Evolutionary conservation across 202 grass and related monocot genomes (phyloP).

Genomic region (Zizania palustris): DNA sequence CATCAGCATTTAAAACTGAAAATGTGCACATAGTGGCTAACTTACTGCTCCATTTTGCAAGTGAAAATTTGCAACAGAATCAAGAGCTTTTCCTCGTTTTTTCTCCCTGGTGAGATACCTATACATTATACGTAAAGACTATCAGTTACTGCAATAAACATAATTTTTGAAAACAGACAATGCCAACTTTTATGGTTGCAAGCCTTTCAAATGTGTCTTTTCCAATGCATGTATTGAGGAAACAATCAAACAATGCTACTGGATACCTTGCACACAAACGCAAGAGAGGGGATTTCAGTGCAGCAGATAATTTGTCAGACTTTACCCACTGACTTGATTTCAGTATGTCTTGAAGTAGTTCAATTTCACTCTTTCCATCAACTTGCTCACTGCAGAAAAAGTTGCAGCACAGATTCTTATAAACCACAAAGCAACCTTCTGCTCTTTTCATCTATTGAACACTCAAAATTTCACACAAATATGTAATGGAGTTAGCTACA

Average conservation of each 20-base stretch:
- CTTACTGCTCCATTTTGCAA: conserved; percentile 99
- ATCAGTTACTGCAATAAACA: conserved; percentile 19
- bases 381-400: conserved; percentile 60
- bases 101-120: conserved; percentile 90
- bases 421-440: neutral
- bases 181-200: neutral
- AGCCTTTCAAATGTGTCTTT: neutral
- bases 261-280: conserved; percentile 86
- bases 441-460: neutral
- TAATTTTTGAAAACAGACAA: neutral
- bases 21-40: neutral
- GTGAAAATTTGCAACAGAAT: conserved; percentile 92
- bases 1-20: conserved; percentile 13
- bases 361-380: conserved; percentile 61
- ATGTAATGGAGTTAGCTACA: conserved; percentile 1
- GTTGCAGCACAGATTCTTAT: conserved; percentile 29
- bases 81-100: conserved; percentile 87
- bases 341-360: conserved; percentile 72
- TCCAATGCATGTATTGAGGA: conserved; percentile 14
- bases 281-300: conserved; percentile 70
- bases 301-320: conserved; percentile 62
- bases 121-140: conserved; percentile 29
- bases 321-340: conserved; percentile 70
- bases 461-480: conserved; percentile 23
- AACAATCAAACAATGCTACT: conserved; percentile 25